Evolutionary conservation across 2,329 filamentous ascomycete species (phyloP), one percentile per base, ranked within the genome.

Genomic region (Epichloe sibirici): DNA sequence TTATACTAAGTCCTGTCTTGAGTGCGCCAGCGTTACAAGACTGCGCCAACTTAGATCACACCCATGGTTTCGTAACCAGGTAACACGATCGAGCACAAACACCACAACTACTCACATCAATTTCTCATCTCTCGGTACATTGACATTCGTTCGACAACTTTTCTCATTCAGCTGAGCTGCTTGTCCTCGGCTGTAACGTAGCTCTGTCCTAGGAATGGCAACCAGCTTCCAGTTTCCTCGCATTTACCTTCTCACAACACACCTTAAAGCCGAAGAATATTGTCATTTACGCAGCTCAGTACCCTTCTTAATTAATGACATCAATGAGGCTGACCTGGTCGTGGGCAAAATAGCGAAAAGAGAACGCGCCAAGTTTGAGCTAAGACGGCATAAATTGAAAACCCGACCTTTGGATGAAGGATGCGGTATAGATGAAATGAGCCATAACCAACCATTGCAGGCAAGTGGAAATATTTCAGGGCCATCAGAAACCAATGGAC

Each of bases 291-390:
- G 90, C 63, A 77, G 82, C 28, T 75, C 75, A 23, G 77, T 94
- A 9, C 72, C 76, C 4, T 76, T 74, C 0, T 64, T 93, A 51
- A 90, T 88, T 0, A 83, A 85, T 54, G 79, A 91, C 64, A 72
- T 85, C 50, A 72, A 74, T 13, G 85, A 91, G 65, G 89, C 89
- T 1, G 74, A 78, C 4, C 66, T 96, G 3, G 74, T 95, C 2
- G 65, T 97, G 34, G 89, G 86, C 2, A 88, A 83, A 58, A 76
- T 95, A 37, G 74, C 75, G 0, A 83, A 80, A 52, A 83, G 79
- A 57, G 77, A 81, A 60, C 78, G 91, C 17, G 88, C 88, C 1
- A 74, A 79, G 46, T 83, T 94, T 59, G 91, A 97, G 67, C 71
- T 97, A 55, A 77, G 88, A 51, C 76, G 79, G 6, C 76, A 80